Percentiles rank a stretch among this genome's conserved stretches.
These are phyloP conservation scores for Pleomassaria siparia DNA, from an alignment of 2,329 filamentous ascomycete species.

Conservation along the genomic window DNA sequence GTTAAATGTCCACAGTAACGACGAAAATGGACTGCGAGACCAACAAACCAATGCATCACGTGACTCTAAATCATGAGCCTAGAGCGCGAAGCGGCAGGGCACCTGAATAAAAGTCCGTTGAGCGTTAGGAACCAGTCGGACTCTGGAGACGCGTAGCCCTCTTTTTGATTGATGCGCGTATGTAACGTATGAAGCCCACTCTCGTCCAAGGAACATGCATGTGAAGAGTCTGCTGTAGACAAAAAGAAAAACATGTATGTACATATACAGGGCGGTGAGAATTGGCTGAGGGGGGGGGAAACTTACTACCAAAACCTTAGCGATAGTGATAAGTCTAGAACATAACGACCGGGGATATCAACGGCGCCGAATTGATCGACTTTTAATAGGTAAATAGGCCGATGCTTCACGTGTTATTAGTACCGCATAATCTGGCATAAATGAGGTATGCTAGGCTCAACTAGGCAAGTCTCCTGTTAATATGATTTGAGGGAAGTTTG, in stretches of 20 bases:
- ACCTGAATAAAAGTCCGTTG: conserved; percentile 46
- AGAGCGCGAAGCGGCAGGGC: conserved; percentile 42
- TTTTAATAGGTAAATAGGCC: no score
- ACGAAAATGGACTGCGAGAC: conserved; percentile 49
- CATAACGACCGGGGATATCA: no score
- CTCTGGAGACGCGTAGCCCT: conserved; percentile 40
- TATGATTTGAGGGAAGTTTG: no score
- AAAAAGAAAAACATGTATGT: no score
- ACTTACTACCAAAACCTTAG: no score
- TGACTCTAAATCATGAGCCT: conserved; percentile 37
- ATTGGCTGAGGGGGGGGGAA: conserved; percentile 49
- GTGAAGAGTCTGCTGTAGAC: conserved; percentile 51
- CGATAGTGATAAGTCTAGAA: no score
- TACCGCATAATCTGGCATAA: no score
- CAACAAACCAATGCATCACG: conserved; percentile 47
- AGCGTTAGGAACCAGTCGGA: conserved; percentile 38
- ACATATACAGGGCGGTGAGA: conserved; percentile 51
- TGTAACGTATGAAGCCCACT: conserved; percentile 51
- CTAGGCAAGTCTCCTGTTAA: no score
- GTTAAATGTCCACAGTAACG: conserved; percentile 36
- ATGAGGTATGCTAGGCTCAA: no score
- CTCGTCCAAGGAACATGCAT: conserved; percentile 49
- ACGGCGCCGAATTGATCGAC: no score
- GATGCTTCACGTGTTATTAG: no score
- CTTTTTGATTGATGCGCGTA: conserved; percentile 25